A percentile compares a stretch with the other conserved stretches of the same genome.
Conservation (phyloP, 352 stramenopile species). For the Peronospora belbahrii region DNA sequence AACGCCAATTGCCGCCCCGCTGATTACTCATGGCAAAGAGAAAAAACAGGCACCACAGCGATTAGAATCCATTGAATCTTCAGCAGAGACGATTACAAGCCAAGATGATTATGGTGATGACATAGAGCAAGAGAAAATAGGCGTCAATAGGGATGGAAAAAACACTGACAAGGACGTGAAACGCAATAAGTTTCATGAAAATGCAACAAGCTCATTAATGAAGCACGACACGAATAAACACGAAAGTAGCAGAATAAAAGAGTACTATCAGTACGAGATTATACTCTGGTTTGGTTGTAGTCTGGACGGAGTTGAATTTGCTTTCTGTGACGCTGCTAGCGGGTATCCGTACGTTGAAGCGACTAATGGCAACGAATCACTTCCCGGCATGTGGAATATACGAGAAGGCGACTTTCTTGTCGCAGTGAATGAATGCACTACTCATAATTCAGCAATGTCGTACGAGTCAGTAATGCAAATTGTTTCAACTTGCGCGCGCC, state of each 20-base stretch:
- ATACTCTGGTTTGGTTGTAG: constrained; percentile 42
- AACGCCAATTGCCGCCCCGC: not conserved
- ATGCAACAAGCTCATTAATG: not conserved
- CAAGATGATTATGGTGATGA: constrained; percentile 10
- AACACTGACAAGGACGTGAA: not conserved
- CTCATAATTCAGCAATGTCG: constrained; percentile 23
- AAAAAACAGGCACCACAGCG: constrained; percentile 10
- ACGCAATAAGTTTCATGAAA: not conserved
- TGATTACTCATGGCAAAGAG: not conserved
- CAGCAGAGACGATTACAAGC: constrained; percentile 11
- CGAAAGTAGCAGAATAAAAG: not conserved
- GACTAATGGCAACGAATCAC: constrained; percentile 40
- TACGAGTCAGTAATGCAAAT: constrained; percentile 37
- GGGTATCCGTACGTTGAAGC: constrained; percentile 35
- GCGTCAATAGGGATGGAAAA: not conserved
- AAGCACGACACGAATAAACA: not conserved
- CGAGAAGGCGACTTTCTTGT: constrained; percentile 43
- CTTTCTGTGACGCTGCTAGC: constrained; percentile 19
- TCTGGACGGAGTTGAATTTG: constrained; percentile 35
- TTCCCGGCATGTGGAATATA: constrained; percentile 59
- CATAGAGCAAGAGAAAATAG: constrained; percentile 1
- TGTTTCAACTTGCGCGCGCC: constrained; percentile 39
- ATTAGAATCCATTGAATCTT: constrained; percentile 17
- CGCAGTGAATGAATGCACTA: constrained; percentile 39
- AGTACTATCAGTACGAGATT: constrained; percentile 34